A percentile compares a stretch with the other conserved stretches of the same genome.
Evolutionary conservation across 1,139 yeast species (phyloP).

Genomic region (Pichia cactophila): DNA sequence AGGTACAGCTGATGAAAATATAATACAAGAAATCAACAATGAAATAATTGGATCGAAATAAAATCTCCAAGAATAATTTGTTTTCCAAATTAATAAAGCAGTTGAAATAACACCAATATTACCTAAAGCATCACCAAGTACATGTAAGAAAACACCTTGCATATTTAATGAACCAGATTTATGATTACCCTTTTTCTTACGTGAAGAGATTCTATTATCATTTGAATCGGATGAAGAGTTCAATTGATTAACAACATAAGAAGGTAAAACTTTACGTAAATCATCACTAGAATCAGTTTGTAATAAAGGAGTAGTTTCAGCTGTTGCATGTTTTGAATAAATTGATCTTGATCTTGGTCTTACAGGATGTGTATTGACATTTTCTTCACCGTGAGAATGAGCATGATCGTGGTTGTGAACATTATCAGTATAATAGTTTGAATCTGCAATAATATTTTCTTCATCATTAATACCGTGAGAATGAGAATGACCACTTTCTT

Average conservation of each 20-base stretch:
- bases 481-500: slow-evolving; percentile 16
- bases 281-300: slow-evolving; percentile 16
- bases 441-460: neutral
- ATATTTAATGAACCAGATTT: slow-evolving; percentile 65
- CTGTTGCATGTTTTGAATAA: slow-evolving; percentile 7
- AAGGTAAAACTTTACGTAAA: slow-evolving; percentile 28
- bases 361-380: slow-evolving; percentile 5
- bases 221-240: neutral
- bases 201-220: neutral
- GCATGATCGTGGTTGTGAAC: slow-evolving; percentile 8
- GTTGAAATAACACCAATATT: slow-evolving; percentile 88
- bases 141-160: slow-evolving; percentile 96
- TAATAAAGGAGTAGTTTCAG: slow-evolving; percentile 6
- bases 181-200: neutral
- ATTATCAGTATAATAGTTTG: neutral
- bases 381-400: slow-evolving; percentile 7
- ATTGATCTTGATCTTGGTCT: slow-evolving; percentile 6
- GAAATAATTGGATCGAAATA: slow-evolving; percentile 85
- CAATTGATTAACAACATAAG: slow-evolving; percentile 24
- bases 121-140: slow-evolving; percentile 92
- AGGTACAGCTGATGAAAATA: slow-evolving; percentile 87
- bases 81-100: slow-evolving; percentile 90
- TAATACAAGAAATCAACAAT: slow-evolving; percentile 75
- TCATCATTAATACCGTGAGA: slow-evolving; percentile 12
- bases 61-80: slow-evolving; percentile 80